Evolutionary conservation across 2,329 filamentous ascomycete genomes (phyloP).

Genomic region (Colletotrichum tabaci): DNA sequence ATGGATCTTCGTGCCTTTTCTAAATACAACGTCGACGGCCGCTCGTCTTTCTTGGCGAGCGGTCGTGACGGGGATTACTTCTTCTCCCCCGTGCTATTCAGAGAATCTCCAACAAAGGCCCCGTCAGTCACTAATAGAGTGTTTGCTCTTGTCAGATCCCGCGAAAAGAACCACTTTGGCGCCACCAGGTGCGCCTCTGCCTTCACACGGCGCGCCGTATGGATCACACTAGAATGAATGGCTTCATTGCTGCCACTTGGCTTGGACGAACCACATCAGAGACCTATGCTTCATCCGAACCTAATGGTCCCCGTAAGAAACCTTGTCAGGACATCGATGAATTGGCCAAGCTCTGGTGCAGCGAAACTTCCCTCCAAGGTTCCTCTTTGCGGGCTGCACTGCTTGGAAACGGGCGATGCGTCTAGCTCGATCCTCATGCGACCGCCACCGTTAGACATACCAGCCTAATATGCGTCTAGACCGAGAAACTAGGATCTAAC

Average conservation of each 20-base stretch:
- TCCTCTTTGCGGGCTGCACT: not conserved
- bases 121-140: not conserved
- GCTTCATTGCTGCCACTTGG: slow-evolving; percentile 9
- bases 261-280: slow-evolving; percentile 25
- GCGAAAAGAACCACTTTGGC: not conserved
- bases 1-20: slow-evolving; percentile 7
- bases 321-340: not conserved
- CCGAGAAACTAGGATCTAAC: not conserved
- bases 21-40: not conserved
- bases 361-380: not conserved
- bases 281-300: slow-evolving; percentile 28
- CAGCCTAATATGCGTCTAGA: slow-evolving; percentile 22
- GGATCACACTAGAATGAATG: slow-evolving; percentile 1
- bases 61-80: slow-evolving; percentile 1
- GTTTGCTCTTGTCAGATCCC: not conserved
- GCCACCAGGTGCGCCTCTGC: not conserved
- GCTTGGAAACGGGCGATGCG: slow-evolving; percentile 14
- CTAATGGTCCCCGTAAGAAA: slow-evolving; percentile 21
- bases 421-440: slow-evolving; percentile 26
- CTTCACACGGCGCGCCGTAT: slow-evolving; percentile 2
- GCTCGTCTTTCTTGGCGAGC: slow-evolving; percentile 9
- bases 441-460: slow-evolving; percentile 25
- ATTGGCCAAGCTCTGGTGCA: slow-evolving; percentile 2
- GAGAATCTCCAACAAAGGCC: not conserved
- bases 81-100: not conserved